Evolutionary conservation across 495 filamentous ascomycete genomes (phyloP), one percentile per base, ranked within the genome.

Genomic region (Xylaria longipes): DNA sequence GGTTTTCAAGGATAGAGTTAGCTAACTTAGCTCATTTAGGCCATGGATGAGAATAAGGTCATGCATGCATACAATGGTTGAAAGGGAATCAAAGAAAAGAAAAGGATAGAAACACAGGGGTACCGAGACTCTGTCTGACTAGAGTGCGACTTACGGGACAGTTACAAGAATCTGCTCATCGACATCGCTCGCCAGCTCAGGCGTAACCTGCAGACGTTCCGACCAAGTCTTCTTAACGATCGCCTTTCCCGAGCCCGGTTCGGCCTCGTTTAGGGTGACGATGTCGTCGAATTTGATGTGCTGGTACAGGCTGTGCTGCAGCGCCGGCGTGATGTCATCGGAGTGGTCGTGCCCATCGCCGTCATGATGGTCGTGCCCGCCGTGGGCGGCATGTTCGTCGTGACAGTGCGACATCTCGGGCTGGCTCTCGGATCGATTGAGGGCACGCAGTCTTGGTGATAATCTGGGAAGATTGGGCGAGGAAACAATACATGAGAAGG

Each of bases 131-230:
- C 33, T 33, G n/a, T 17, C 33, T 56, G 25, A 15, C 2, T 20
- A 33, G 12, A 25, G 12, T 57, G 45, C 7, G 12, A 88, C 93
- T 57, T 84, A 98, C 95, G 96, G 97, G 27, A 98, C 87, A 76
- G 91, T 89, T 82, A 98, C 92, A 43, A 99, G 77, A n/a, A 99
- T 72, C 82, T 99, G 94, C 84, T 97, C 96, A 77, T 98, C 96
- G 0, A 90, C 89, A 78, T 95, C 92, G 71, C 94, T 97, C 77
- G 85, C 87, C 15, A 99, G 86, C 80, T 94, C 90, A 0, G 93
- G 92, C 72, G 90, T 83, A 12, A 86, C 78, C 35, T 90, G 80
- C 69, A 98, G 74, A 68, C 96, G 84, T 79, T 97, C 90, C 5
- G 88, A 85, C 94, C 94, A 98, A 56, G 93, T 92, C 82, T 99